Percentiles rank a stretch among this genome's conserved stretches.
Conservation (phyloP, 768 basidiomycete genomes). For the Epithele typhae region DNA sequence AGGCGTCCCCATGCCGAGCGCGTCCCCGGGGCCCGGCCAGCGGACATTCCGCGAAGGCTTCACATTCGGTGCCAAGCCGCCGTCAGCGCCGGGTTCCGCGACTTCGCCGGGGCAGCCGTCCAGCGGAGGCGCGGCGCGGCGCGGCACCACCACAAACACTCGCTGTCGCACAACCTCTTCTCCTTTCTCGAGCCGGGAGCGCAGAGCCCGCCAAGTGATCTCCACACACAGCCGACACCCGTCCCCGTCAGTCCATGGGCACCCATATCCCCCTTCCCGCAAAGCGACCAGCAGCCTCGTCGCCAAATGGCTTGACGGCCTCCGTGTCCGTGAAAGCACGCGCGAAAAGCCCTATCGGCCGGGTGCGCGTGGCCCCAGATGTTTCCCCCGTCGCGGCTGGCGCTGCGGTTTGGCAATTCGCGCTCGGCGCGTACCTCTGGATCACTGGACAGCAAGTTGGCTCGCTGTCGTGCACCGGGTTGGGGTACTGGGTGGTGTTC, state of each 20-base stretch:
- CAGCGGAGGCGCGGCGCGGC: conserved; percentile 35
- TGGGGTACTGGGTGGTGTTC: conserved; percentile 97
- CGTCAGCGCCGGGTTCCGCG: conserved; percentile 28
- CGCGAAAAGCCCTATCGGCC: conserved; percentile 15
- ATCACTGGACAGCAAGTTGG: conserved; percentile 85
- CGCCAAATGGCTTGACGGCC: too few species aligned
- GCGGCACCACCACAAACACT: conserved; percentile 94
- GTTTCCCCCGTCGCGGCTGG: conserved; percentile 13
- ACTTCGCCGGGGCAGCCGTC: conserved; percentile 25
- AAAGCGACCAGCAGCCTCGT: not conserved
- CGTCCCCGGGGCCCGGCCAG: conserved; percentile 32
- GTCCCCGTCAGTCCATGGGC: conserved; percentile 65
- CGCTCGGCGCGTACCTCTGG: conserved; percentile 78
- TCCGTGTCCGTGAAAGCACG: not conserved
- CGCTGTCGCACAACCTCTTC: conserved; percentile 91
- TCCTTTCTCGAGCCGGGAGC: conserved; percentile 84
- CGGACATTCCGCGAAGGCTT: conserved; percentile 50
- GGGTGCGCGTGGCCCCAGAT: conserved; percentile 13
- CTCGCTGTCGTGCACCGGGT: conserved; percentile 80
- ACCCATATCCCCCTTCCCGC: conserved; percentile 43
- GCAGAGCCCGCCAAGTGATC: conserved; percentile 27
- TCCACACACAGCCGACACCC: conserved; percentile 57
- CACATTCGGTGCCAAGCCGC: conserved; percentile 58
- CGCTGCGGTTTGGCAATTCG: conserved; percentile 37
- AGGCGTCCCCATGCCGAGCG: conserved; percentile 42